Evolutionary conservation across 768 basidiomycete genomes (phyloP).

Genomic region (Fomitopsis pulvina): DNA sequence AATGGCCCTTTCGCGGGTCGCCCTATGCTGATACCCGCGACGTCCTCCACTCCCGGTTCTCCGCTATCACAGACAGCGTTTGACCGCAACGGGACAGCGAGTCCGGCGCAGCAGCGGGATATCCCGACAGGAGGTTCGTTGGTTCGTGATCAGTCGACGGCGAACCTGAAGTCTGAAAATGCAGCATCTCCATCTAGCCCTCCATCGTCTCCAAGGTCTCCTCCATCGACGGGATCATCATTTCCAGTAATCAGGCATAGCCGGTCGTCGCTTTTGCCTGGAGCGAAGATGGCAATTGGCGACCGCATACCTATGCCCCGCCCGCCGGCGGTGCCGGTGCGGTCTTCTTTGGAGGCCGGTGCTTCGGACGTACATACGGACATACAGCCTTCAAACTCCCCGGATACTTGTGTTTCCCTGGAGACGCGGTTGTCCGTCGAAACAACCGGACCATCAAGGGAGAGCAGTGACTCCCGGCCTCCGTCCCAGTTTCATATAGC

Average conservation of each 20-base stretch:
- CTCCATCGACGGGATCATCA: neutral
- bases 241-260: slow-evolving; percentile 14
- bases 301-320: slow-evolving; percentile 3
- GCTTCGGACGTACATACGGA: too few species aligned
- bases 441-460: neutral
- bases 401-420: slow-evolving; percentile 5
- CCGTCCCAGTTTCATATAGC: neutral
- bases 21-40: slow-evolving; percentile 11
- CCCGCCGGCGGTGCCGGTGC: slow-evolving; percentile 9
- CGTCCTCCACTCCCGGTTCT: slow-evolving; percentile 8
- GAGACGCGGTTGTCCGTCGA: slow-evolving; percentile 13
- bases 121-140: neutral
- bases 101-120: neutral
- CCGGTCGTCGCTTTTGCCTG: slow-evolving; percentile 12
- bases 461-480: neutral
- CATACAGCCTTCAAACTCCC: neutral
- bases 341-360: slow-evolving; percentile 11
- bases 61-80: slow-evolving; percentile 9
- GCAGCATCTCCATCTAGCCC: slow-evolving; percentile 4
- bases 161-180: neutral
- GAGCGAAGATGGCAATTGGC: slow-evolving; percentile 6
- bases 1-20: neutral
- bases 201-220: slow-evolving; percentile 14
- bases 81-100: slow-evolving; percentile 3
- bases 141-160: slow-evolving; percentile 1